Base-by-base conservation (phyloP, 805 yeast species). In the Saturnispora quitensis region DNA sequence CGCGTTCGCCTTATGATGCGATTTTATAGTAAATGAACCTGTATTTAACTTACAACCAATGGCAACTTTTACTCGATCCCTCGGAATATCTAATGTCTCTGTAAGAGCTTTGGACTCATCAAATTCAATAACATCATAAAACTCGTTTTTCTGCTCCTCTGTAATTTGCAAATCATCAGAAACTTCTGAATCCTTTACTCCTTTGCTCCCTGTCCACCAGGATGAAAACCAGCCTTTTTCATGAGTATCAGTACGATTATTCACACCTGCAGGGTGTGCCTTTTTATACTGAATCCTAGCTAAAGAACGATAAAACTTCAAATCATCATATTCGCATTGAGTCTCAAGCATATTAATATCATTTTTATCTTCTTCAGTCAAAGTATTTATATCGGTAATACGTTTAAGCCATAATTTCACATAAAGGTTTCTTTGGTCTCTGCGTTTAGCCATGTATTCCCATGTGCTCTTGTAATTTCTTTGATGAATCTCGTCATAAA, bases 111-210 rank as follows among this genome's bases (percentile, higher is more conserved):
- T 72, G 20, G 73, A 67, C 55, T 90, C 96, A 58, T 90, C 87
- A 58, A 83, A 90, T 56, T 90, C 99, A 56, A 93, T 90, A 0
- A 97, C 95, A 54, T 88, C 95, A 62, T 89, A 90, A 20, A 93
- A 72, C 53, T 95, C 99, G 62, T 88, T 76, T 56, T 87, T 76
- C 62, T 93, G 97, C 58, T 89, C 96, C 13, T 88, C 96, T 0
- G 93, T 80, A 64, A 93, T 77, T 6, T 73, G 71, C 27, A 82
- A 63, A 2, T 73, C 69, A 3, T 63, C 60, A 5, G 34, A 18
- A 3, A 28, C 24, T 13, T 48, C 45, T 25, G 47, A 12, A 28
- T 47, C 18, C 25, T n/a, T 20, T 6, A 18, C 22, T 1, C 33
- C 33, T 22, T 25, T 27, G 4, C 44, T 38, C 35, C 71, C 71